These are phyloP conservation scores for Botrytis squamosa DNA, from an alignment of 2,329 filamentous ascomycete species.

Conservation along the genomic window DNA sequence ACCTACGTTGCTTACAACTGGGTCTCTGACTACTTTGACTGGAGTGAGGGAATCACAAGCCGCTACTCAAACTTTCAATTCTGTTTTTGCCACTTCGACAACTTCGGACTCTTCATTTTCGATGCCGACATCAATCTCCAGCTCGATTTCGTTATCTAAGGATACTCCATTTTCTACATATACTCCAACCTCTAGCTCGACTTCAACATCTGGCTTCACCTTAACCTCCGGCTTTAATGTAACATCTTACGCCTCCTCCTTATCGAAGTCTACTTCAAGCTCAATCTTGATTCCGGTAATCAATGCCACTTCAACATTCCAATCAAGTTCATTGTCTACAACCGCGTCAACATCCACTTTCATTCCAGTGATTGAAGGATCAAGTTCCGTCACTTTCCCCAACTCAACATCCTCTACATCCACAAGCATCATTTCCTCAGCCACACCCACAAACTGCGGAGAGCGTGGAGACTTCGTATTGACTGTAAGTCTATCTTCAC, in stretches of 20 bases:
- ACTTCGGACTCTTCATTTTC: slow-evolving; percentile 7
- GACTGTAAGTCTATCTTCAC: slow-evolving; percentile 28
- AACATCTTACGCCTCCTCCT: background rate
- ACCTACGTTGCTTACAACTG: slow-evolving; percentile 14
- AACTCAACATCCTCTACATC: slow-evolving; percentile 24
- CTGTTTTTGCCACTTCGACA: background rate
- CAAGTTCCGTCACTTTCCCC: background rate
- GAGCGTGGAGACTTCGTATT: slow-evolving; percentile 35
- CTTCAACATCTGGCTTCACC: background rate
- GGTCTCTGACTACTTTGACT: slow-evolving; percentile 22
- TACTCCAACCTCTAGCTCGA: background rate
- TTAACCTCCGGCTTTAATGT: background rate
- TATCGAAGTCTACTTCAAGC: background rate
- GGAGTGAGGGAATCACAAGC: slow-evolving; percentile 27
- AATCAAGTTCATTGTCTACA: background rate
- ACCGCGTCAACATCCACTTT: background rate
- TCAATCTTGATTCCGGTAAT: background rate
- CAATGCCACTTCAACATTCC: background rate
- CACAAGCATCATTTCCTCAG: slow-evolving; percentile 2
- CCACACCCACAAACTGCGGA: slow-evolving; percentile 30
- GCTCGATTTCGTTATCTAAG: no score
- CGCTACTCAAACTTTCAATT: background rate
- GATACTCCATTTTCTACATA: background rate
- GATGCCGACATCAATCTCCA: background rate
- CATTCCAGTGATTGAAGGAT: background rate